These are phyloP conservation scores for Gnaphalium uliginosum DNA, from an alignment of 129 eudicot genomes.

Conservation along the genomic window DNA sequence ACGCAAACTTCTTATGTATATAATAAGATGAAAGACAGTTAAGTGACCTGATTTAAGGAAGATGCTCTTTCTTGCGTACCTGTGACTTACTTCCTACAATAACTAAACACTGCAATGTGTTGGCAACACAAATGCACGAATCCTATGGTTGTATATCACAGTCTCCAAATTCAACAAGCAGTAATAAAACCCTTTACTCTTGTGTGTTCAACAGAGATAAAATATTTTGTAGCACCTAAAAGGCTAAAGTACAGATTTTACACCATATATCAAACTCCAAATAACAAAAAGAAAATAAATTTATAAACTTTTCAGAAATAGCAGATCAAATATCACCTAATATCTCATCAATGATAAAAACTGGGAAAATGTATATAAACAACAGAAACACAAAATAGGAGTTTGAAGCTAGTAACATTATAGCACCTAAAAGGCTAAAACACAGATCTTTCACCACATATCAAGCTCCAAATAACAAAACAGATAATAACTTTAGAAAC, in stretches of 20 bases:
- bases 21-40: not conserved
- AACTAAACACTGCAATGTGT: not conserved
- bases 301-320: constrained; percentile 9
- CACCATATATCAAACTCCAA: not conserved
- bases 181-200: not conserved
- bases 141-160: not conserved
- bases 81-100: not conserved
- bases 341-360: not conserved
- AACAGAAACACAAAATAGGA: not conserved
- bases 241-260: constrained; percentile 5
- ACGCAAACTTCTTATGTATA: not conserved
- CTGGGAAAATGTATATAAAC: not conserved
- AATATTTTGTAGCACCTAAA: not conserved
- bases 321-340: constrained; percentile 13
- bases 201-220: not conserved
- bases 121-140: not conserved
- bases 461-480: not conserved
- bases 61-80: not conserved
- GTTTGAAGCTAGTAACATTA: not conserved
- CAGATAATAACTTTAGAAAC: constrained; percentile 3
- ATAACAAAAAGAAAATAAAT: not conserved
- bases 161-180: not conserved
- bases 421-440: not conserved
- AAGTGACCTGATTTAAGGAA: not conserved
- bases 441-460: constrained; percentile 18